A percentile compares a stretch with the other conserved stretches of the same genome.
These are phyloP conservation scores for Alternaria gaisen DNA, from an alignment of 2,329 filamentous ascomycete genomes.

Conservation along the genomic window DNA sequence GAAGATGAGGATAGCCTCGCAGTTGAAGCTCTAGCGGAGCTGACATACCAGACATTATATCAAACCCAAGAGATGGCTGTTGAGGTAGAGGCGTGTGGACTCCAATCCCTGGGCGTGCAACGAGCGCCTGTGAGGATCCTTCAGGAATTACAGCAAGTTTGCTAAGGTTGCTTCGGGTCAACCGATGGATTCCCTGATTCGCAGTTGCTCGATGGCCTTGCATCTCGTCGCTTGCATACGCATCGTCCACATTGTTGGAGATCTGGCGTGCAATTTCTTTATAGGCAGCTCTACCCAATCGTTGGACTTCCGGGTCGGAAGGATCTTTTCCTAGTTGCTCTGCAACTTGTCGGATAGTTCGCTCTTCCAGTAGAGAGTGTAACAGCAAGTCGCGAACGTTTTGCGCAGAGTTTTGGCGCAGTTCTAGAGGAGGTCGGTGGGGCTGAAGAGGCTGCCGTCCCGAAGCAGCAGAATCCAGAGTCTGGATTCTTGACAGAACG, in stretches of 20 bases:
- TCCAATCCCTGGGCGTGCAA: slow-evolving; percentile 25
- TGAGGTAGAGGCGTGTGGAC: slow-evolving; percentile 13
- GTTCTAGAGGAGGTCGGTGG: slow-evolving; percentile 21
- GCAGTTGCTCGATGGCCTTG: slow-evolving; percentile 44
- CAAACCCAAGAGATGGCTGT: slow-evolving; percentile 24
- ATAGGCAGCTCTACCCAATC: slow-evolving; percentile 52
- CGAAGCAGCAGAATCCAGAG: slow-evolving; percentile 35
- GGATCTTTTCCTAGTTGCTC: slow-evolving; percentile 44
- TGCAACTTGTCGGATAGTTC: slow-evolving; percentile 52
- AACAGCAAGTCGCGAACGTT: slow-evolving; percentile 52
- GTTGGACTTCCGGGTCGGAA: slow-evolving; percentile 49
- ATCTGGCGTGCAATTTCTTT: slow-evolving; percentile 50
- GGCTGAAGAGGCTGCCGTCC: slow-evolving; percentile 19
- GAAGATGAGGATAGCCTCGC: slow-evolving; percentile 40
- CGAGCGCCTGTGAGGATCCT: slow-evolving; percentile 34
- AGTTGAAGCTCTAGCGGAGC: slow-evolving; percentile 30
- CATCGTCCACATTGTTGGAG: slow-evolving; percentile 48
- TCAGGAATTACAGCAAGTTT: slow-evolving; percentile 30
- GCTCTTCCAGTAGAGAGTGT: slow-evolving; percentile 58
- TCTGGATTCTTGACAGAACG: slow-evolving; percentile 40
- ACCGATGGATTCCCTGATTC: slow-evolving; percentile 51
- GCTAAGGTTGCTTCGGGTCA: slow-evolving; percentile 38
- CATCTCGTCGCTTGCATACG: slow-evolving; percentile 51
- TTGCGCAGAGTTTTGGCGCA: slow-evolving; percentile 34
- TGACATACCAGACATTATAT: slow-evolving; percentile 25